phyloP scores from a whole-genome alignment of 139 green algal genomes.

The Picochlorum sp. region DNA sequence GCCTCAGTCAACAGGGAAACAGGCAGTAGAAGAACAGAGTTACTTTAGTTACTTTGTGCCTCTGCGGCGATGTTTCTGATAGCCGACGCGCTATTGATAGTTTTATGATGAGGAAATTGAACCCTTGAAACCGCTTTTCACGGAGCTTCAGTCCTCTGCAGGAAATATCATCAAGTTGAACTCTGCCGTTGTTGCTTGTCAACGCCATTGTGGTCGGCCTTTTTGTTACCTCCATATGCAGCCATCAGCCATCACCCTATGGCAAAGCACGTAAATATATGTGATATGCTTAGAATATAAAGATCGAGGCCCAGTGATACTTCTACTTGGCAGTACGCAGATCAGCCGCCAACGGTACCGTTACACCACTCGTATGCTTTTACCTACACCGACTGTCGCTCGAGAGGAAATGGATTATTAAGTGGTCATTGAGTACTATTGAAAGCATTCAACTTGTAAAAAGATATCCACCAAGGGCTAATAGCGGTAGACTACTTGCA shows the following conservation, averaged over 20 bases:
- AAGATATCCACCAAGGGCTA: conserved; percentile 5
- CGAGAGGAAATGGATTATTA: not conserved
- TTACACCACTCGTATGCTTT: conserved; percentile 2
- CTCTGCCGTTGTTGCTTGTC: conserved; percentile 2
- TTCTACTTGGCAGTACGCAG: conserved; percentile 4
- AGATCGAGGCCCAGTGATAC: conserved; percentile 4
- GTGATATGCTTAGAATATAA: conserved; percentile 5
- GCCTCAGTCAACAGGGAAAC: not conserved
- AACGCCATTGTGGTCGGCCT: conserved; percentile 2
- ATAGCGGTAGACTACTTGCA: conserved; percentile 2
- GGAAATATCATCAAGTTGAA: conserved; percentile 4
- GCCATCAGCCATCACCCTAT: not conserved
- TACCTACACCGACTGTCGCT: conserved; percentile 1
- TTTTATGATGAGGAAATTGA: not conserved
- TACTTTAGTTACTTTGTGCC: conserved; percentile 3
- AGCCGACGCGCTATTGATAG: not conserved
- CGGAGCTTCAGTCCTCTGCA: conserved; percentile 5
- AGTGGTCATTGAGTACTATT: conserved; percentile 6
- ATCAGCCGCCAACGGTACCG: conserved; percentile 4
- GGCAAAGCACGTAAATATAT: not conserved
- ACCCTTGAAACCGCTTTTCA: not conserved
- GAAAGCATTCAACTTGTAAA: conserved; percentile 1
- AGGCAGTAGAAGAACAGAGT: conserved; percentile 3
- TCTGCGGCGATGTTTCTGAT: conserved; percentile 4
- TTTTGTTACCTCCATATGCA: not conserved